phyloP scores from a whole-genome alignment of 192 early-diverging fungal species.

The Backusella tarrabulga region DNA sequence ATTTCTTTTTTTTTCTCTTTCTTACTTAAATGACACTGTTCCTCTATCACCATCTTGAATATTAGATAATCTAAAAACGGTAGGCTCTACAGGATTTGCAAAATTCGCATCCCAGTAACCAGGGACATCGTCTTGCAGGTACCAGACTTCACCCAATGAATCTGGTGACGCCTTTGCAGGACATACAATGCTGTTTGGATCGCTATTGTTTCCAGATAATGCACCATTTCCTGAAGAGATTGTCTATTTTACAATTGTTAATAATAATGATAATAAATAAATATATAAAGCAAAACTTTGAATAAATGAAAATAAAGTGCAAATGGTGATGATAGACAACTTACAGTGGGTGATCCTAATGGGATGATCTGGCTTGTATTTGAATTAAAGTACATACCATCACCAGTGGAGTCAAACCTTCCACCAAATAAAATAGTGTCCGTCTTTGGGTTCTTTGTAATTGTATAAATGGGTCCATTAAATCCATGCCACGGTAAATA shows the following conservation, averaged over 20 bases:
- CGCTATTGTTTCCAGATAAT: conserved; percentile 34
- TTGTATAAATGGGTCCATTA: conserved; percentile 65
- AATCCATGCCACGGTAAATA: conserved; percentile 65
- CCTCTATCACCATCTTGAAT: conserved; percentile 53
- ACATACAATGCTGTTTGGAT: conserved; percentile 40
- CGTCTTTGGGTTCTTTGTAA: conserved; percentile 44
- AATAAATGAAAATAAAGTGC: not conserved
- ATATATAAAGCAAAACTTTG: not conserved
- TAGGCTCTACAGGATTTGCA: conserved; percentile 53
- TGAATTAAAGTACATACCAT: conserved; percentile 53
- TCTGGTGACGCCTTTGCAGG: not conserved
- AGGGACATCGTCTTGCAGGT: conserved; percentile 63
- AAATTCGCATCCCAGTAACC: conserved; percentile 68
- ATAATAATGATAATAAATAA: not conserved
- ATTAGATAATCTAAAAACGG: conserved; percentile 68
- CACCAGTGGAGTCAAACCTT: conserved; percentile 60
- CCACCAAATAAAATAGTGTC: conserved; percentile 68
- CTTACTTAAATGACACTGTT: conserved; percentile 55
- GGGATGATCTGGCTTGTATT: conserved; percentile 47
- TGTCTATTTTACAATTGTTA: conserved; percentile 4
- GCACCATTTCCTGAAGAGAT: conserved; percentile 55
- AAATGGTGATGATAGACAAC: not conserved
- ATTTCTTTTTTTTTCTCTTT: not conserved
- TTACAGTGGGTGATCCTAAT: conserved; percentile 39
- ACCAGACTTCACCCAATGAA: conserved; percentile 52